phyloP scores from a whole-genome alignment of 2,329 filamentous ascomycete genomes.

The Chaetomium globosum region DNA sequence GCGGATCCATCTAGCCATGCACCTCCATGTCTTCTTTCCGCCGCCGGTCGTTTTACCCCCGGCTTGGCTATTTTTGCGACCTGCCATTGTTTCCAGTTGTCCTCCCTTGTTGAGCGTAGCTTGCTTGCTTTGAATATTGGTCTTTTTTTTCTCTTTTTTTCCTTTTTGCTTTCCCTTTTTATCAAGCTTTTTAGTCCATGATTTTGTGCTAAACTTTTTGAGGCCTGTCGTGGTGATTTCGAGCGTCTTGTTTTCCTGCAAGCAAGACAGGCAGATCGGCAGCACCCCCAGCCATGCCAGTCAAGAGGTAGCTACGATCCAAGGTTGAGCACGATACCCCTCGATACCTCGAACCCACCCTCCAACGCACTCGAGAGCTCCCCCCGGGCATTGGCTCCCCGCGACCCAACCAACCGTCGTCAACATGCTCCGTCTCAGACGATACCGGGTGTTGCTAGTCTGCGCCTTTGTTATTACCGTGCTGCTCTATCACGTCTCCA shows the following conservation, averaged over 20 bases:
- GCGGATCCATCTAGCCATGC: neutral
- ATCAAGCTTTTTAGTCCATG: neutral
- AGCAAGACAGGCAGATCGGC: neutral
- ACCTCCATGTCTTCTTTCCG: neutral
- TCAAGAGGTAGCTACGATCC: neutral
- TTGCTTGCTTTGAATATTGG: neutral
- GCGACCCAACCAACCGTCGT: neutral
- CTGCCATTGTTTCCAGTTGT: neutral
- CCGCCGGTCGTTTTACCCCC: neutral
- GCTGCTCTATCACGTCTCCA: slow-evolving; percentile 54
- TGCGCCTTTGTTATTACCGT: slow-evolving; percentile 59
- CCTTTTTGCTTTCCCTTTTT: no score
- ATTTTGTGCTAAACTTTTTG: neutral
- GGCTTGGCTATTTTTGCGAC: slow-evolving; percentile 10
- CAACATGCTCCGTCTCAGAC: slow-evolving; percentile 57
- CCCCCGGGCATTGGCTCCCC: neutral
- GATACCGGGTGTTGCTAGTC: slow-evolving; percentile 63
- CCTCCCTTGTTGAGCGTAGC: neutral
- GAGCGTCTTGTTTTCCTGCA: neutral
- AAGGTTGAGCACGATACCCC: neutral
- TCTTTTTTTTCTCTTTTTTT: neutral
- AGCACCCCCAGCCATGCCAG: slow-evolving; percentile 19
- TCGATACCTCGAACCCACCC: neutral
- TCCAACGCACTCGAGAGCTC: neutral
- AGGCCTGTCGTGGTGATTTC: neutral